Conservation (phyloP, 257 asterid genomes). For the Osmanthus fragrans region DNA sequence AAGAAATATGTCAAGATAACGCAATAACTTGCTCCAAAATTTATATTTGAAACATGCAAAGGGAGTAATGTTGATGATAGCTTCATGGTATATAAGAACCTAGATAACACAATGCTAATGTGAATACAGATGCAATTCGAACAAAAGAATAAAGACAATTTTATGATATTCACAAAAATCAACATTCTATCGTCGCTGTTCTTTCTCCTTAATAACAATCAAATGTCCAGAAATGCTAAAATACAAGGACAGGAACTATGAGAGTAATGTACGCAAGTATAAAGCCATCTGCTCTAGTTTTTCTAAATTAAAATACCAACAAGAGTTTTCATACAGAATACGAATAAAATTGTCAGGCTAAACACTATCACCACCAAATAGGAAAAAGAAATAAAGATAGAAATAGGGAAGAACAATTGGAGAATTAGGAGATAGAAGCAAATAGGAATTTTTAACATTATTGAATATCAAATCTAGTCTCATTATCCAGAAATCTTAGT, state of each 20-base stretch:
- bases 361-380: background rate
- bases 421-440: no score
- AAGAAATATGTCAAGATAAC: background rate
- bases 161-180: background rate
- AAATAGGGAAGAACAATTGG: no score
- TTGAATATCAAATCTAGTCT: no score
- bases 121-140: background rate
- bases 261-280: background rate
- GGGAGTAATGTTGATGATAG: constrained; percentile 3
- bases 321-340: background rate
- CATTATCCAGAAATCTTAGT: no score
- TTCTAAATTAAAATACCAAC: background rate
- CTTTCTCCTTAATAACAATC: background rate
- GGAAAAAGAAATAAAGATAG: no score
- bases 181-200: background rate
- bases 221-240: background rate
- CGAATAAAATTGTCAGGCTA: background rate
- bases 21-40: background rate
- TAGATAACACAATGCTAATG: background rate
- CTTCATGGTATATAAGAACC: background rate
- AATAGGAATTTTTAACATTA: no score
- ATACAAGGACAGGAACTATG: background rate
- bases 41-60: background rate
- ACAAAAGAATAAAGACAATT: background rate
- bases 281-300: background rate